Evolutionary conservation across 108 stramenopile species (phyloP), one percentile per base, ranked within the genome.

Genomic region (Parietichytrium sp.): DNA sequence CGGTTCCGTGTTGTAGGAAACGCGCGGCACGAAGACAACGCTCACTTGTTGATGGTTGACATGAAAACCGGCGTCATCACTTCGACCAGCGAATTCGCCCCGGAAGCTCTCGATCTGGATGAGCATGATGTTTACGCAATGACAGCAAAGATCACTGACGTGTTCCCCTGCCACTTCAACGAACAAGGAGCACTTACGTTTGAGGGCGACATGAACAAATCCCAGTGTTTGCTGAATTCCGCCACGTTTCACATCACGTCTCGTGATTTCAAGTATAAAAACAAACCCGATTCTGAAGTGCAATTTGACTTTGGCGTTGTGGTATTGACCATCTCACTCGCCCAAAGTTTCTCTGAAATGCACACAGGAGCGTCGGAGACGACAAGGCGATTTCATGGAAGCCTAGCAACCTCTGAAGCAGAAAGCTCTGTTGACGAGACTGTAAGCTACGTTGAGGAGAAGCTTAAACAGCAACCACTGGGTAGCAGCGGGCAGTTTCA

Each of bases 61-160:
- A 42, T 42, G 6, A 72, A 72, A 42, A 72, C 61, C 6, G 61
- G 61, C 61, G 36, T 72, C 20, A 42, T 72, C 15, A 72, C 61
- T 6, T 72, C 61, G 38, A 45, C 45, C 3, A 72, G 38, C 38
- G 38, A 72, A 38, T 45, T 23, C 15, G 61, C 61, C 6, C 23
- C 38, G 38, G 61, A 72, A 25, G 61, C 61, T 27, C 16, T 72
- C 33, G 61, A 42, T n/a, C 45, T 72, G 36, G 61, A 72, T 25
- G 61, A 72, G 33, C 36, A 42, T 25, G 61, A 72, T 23, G 61
- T 72, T 27, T 72, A 45, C 33, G 61, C 61, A 31, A 72, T 72
- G 61, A 72, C 36, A 10, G 2, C 45, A 0, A 33, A 72, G 23
- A 72, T 72, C 20, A 45, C 61, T 27, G 61, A 72, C 1, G 10